Evolutionary conservation across 202 grass and related monocot species (phyloP).

Genomic region (Zoysia matrella): DNA sequence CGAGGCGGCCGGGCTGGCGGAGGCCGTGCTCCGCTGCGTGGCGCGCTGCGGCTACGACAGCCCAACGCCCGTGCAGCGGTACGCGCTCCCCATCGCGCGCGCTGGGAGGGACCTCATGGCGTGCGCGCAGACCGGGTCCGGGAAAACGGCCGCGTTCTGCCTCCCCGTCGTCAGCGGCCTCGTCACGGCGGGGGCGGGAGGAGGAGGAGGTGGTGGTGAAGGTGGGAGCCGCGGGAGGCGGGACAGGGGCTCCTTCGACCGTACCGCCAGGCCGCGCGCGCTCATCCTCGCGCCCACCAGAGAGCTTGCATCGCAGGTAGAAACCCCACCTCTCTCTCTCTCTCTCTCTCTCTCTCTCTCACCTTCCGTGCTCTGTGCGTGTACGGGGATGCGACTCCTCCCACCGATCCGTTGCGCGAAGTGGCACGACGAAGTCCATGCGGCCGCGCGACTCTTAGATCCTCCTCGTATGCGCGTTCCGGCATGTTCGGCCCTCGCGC

Average conservation of each 20-base stretch:
- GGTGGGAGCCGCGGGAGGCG: neutral
- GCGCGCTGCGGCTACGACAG: constrained; percentile 58
- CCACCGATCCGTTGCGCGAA: neutral
- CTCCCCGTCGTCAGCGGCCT: constrained; percentile 68
- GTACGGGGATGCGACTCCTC: neutral
- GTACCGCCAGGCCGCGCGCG: constrained; percentile 46
- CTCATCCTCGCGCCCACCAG: constrained; percentile 84
- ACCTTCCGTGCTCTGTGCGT: neutral
- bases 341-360: neutral
- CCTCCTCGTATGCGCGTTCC: neutral
- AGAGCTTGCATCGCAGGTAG: constrained; percentile 77
- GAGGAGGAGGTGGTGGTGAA: neutral
- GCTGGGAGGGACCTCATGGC: constrained; percentile 71
- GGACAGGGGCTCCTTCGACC: constrained; percentile 13
- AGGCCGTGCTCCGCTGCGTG: constrained; percentile 60
- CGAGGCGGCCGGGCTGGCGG: constrained; percentile 59
- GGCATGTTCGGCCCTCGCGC: neutral
- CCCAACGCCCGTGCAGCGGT: constrained; percentile 79
- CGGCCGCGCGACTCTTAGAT: neutral
- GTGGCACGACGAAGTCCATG: neutral
- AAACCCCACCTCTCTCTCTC: neutral
- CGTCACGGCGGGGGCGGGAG: neutral
- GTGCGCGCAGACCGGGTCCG: constrained; percentile 87
- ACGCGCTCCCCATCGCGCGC: constrained; percentile 75
- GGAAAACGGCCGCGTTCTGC: constrained; percentile 90